Base-by-base conservation (phyloP, 768 basidiomycete genomes). In the Xerocomus brunneocitrinus region DNA sequence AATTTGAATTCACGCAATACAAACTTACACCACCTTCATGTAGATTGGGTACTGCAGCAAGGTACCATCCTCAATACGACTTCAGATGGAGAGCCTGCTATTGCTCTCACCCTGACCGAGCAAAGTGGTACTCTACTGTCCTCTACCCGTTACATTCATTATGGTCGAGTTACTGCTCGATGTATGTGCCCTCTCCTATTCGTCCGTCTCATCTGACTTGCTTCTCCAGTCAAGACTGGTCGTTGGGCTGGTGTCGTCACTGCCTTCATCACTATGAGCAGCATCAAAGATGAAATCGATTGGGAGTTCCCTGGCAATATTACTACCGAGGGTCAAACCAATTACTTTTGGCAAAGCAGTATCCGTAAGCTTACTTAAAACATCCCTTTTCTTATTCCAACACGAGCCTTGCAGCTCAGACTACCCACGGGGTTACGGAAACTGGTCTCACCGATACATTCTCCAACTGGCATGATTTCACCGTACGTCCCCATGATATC, bases 251-350 rank as follows among this genome's bases (percentile, higher is more conserved):
- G 91, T 32, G 84, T 94, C 7, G 86, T 95, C 49, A 85, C 86
- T 1, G 91, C 91, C 8, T 88, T 87, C 71, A 89, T 91, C 62
- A 87, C 85, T 5, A 92, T 92, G 91, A 82, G 80, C 60, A 81
- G 85, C 58, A 77, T 91, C 61, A 90, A 88, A 66, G 87, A 90
- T 62, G 90, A 91, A 65, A 88, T 92, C 48, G 89, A 92, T 58
- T 91, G 90, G 89, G 89, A 91, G 65, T 91, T 84, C 62, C 85
- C 88, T 50, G 87, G 88, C 6, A 73, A 73, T 43, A 62, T 70
- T 19, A 84, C 82, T 3, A 80, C 79, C 2, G 63, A 83, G 50
- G 91, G 76, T 8, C 91, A 95, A 70, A 84, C 82, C 36, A 93
- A 93, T 65, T 86, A 74, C 61, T 91, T 89, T 73, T 91, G 87